Conservation (phyloP, 805 yeast species). For the Alloascoidea africana region DNA sequence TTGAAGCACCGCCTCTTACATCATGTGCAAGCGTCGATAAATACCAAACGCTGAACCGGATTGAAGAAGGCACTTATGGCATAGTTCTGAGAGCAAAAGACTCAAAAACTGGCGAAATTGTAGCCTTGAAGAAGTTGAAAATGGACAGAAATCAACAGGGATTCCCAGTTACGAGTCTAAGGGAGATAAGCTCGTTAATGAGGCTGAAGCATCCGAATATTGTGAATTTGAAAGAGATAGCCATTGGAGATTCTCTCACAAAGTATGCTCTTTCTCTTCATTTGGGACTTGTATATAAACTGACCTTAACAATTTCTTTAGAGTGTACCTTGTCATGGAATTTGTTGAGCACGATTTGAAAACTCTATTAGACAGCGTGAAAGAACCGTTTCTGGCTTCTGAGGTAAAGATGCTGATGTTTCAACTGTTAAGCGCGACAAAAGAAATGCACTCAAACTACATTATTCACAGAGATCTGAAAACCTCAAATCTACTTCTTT, state of each 20-base stretch:
- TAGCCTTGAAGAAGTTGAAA: conserved; percentile 47
- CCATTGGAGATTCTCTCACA: conserved; percentile 19
- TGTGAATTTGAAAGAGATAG: conserved; percentile 35
- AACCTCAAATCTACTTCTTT: conserved; percentile 13
- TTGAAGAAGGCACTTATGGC: conserved; percentile 27
- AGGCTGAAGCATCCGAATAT: conserved; percentile 35
- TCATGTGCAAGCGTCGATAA: too few species aligned
- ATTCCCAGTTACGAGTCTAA: conserved; percentile 49
- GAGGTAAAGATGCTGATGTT: conserved; percentile 15
- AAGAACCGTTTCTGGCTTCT: conserved; percentile 14
- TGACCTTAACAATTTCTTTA: too few species aligned
- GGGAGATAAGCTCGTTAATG: conserved; percentile 46
- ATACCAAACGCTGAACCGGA: conserved; percentile 13
- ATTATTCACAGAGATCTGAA: conserved; percentile 16
- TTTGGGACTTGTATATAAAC: not conserved
- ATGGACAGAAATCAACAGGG: conserved; percentile 37
- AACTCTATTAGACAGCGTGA: conserved; percentile 10
- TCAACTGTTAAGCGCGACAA: conserved; percentile 14
- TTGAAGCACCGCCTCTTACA: too few species aligned
- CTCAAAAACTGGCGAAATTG: conserved; percentile 25
- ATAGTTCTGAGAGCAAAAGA: conserved; percentile 44
- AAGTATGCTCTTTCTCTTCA: conserved; percentile 3
- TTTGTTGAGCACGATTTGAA: conserved; percentile 16
- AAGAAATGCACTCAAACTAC: conserved; percentile 11
- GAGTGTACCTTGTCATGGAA: conserved; percentile 16